Percentiles rank a stretch among this genome's conserved stretches.
Conservation (phyloP, 2,329 filamentous ascomycete species). For the Microthyrium microscopicum region DNA sequence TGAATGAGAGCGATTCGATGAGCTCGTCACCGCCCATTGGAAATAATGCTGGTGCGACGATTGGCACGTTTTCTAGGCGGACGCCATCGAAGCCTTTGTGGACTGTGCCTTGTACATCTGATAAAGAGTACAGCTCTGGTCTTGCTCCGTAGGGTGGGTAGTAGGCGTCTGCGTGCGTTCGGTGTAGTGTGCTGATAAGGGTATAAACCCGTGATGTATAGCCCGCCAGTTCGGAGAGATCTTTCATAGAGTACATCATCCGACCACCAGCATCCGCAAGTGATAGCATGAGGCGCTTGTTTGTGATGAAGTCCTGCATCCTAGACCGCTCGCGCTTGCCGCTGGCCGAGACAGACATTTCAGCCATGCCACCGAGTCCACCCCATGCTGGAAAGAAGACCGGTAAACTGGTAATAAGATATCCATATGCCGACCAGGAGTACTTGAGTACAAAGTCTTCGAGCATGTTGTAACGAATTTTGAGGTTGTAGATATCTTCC, state of each 20-base stretch:
- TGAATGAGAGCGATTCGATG: slow-evolving; percentile 72
- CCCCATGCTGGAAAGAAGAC: slow-evolving; percentile 93
- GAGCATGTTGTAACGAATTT: slow-evolving; percentile 96
- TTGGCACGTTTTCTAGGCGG: slow-evolving; percentile 77
- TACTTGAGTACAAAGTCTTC: slow-evolving; percentile 98
- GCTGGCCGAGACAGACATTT: slow-evolving; percentile 37
- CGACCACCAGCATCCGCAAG: slow-evolving; percentile 88
- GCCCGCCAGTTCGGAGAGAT: slow-evolving; percentile 84
- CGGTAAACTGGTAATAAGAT: slow-evolving; percentile 79
- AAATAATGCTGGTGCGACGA: slow-evolving; percentile 78
- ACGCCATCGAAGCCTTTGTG: slow-evolving; percentile 94
- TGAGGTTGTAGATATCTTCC: slow-evolving; percentile 95
- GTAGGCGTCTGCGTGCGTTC: slow-evolving; percentile 84
- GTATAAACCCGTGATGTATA: slow-evolving; percentile 95
- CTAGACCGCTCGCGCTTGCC: slow-evolving; percentile 58
- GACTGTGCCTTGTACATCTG: slow-evolving; percentile 82
- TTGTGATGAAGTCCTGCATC: slow-evolving; percentile 98
- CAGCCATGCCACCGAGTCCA: slow-evolving; percentile 57
- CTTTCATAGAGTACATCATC: slow-evolving; percentile 99
- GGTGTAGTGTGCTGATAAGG: slow-evolving; percentile 82
- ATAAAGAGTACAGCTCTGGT: slow-evolving; percentile 72
- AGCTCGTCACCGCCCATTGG: slow-evolving; percentile 85
- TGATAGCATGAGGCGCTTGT: slow-evolving; percentile 95
- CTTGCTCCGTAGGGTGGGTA: slow-evolving; percentile 47
- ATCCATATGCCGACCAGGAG: slow-evolving; percentile 95